Evolutionary conservation across 495 filamentous ascomycete genomes (phyloP).

Genomic region (Aspergillus egyptiacus): DNA sequence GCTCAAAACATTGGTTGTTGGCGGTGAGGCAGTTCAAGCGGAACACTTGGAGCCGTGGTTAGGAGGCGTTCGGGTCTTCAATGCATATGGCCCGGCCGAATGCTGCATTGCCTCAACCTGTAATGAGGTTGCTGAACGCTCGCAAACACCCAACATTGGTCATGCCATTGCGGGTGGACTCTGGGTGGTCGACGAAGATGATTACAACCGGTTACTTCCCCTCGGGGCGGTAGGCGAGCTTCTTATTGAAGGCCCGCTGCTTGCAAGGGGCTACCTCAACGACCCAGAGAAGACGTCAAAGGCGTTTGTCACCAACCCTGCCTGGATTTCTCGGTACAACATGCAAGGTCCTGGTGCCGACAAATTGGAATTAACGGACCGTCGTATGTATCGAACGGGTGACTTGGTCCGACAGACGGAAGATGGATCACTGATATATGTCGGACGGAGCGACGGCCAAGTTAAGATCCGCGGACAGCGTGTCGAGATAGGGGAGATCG

Average conservation of each 20-base stretch:
- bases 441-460: constrained; percentile 51
- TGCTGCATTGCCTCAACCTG: constrained; percentile 19
- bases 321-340: constrained; percentile 1
- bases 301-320: constrained; percentile 36
- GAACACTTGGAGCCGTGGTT: constrained; percentile 32
- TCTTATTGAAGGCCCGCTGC: constrained; percentile 48
- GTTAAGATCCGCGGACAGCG: constrained; percentile 44
- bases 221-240: constrained; percentile 52
- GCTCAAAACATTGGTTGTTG: constrained; percentile 8
- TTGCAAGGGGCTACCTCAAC: constrained; percentile 47
- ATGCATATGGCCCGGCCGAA: constrained; percentile 48
- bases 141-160: constrained; percentile 25
- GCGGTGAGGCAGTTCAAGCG: constrained; percentile 10
- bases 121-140: constrained; percentile 5
- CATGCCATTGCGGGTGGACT: constrained; percentile 27
- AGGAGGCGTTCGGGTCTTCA: constrained; percentile 33
- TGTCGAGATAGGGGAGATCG: constrained; percentile 39
- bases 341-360: not conserved
- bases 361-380: not conserved
- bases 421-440: constrained; percentile 43
- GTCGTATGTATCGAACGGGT: constrained; percentile 53
- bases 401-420: constrained; percentile 46
- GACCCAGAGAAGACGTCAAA: constrained; percentile 36
- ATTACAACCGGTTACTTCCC: constrained; percentile 45
- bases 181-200: constrained; percentile 48